phyloP scores from a whole-genome alignment of 257 asterid species.

The Rhazya stricta region DNA sequence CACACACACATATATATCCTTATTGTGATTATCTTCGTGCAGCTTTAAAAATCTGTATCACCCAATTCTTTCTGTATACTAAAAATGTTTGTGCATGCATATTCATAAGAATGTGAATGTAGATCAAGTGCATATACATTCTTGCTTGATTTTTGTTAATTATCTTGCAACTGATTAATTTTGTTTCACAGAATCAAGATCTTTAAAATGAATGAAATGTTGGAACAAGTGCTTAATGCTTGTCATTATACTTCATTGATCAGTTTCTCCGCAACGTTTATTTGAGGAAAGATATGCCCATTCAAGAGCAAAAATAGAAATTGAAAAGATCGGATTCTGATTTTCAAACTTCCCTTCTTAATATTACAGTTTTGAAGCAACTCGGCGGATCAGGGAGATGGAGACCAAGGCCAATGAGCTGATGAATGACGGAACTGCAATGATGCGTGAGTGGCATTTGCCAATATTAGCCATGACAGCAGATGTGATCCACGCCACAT shows the following conservation, averaged over 20 bases:
- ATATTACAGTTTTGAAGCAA: slow-evolving; percentile 71
- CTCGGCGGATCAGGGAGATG: slow-evolving; percentile 66
- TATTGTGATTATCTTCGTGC: background rate
- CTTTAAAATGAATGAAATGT: background rate
- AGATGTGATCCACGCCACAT: slow-evolving; percentile 77
- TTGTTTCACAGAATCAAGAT: background rate
- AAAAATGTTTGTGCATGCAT: background rate
- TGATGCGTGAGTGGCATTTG: slow-evolving; percentile 44
- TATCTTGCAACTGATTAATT: no score
- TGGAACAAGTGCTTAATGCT: background rate
- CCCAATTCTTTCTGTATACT: background rate
- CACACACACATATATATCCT: no score
- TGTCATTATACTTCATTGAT: background rate
- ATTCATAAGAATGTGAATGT: background rate
- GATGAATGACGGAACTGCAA: slow-evolving; percentile 21
- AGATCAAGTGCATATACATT: no score
- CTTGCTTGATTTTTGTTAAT: background rate
- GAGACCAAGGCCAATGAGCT: slow-evolving; percentile 46
- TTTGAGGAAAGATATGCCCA: background rate
- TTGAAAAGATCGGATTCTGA: background rate
- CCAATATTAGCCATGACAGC: slow-evolving; percentile 96
- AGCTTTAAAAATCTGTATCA: background rate
- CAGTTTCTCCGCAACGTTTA: background rate
- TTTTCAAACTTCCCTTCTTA: background rate
- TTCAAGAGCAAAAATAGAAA: background rate